Evolutionary conservation across 371 early-diverging fungal species (phyloP).

Genomic region (Phascolomyces articulosus): DNA sequence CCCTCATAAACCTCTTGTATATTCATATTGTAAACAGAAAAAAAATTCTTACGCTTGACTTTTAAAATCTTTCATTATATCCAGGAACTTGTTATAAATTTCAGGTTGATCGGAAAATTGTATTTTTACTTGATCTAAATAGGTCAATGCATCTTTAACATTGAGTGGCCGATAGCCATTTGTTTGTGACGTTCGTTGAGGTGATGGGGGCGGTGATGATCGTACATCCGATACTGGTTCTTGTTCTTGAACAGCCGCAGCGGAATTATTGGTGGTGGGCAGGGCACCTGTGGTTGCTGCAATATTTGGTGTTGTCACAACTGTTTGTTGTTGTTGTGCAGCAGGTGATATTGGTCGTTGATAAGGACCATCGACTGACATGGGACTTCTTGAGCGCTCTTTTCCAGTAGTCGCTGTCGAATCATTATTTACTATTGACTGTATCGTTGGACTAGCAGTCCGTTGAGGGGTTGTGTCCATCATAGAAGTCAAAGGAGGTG

Average conservation of each 20-base stretch:
- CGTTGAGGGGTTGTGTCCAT: no score
- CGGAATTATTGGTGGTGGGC: no score
- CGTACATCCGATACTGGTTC: background rate
- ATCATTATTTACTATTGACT: no score
- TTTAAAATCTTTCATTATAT: conserved; percentile 99
- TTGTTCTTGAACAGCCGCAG: background rate
- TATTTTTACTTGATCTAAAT: conserved; percentile 96
- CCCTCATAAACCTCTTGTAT: no score
- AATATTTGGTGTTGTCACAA: no score
- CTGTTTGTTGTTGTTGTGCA: no score
- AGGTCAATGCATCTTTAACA: conserved; percentile 93
- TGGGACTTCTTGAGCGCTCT: no score
- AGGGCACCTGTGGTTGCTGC: background rate
- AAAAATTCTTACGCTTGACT: conserved; percentile 77
- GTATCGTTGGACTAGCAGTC: no score
- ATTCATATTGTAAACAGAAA: conserved; percentile 7
- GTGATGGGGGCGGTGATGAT: conserved; percentile 6
- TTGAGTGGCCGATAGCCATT: conserved; percentile 53
- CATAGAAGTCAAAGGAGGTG: no score
- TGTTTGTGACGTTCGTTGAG: conserved; percentile 1
- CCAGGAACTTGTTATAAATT: conserved; percentile 97
- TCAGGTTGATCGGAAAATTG: conserved; percentile 93
- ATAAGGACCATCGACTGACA: no score
- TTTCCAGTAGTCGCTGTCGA: no score
- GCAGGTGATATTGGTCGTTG: no score